Percentiles rank a stretch among this genome's conserved stretches.
These are phyloP conservation scores for Primulina tabacum DNA, from an alignment of 257 asterid genomes.

Conservation along the genomic window DNA sequence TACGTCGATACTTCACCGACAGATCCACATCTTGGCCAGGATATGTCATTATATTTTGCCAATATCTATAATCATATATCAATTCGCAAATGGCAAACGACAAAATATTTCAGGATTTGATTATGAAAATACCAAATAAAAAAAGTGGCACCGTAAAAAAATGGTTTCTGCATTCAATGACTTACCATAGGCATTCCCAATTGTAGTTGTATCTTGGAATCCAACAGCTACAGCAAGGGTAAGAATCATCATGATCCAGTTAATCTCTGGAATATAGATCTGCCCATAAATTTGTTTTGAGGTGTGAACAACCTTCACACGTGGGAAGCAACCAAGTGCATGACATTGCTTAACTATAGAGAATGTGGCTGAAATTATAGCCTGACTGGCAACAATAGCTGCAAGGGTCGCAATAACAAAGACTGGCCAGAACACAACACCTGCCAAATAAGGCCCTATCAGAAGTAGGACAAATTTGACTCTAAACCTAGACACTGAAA, in stretches of 20 bases:
- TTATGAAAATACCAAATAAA: conserved; percentile 1
- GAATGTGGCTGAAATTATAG: conserved; percentile 70
- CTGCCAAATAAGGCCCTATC: conserved; percentile 37
- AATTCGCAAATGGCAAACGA: neutral
- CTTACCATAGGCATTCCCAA: conserved; percentile 86
- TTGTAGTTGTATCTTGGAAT: conserved; percentile 45
- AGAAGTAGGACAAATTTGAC: conserved; percentile 17
- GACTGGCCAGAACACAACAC: conserved; percentile 63
- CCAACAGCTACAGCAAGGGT: conserved; percentile 64
- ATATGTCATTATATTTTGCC: neutral
- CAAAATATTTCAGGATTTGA: neutral
- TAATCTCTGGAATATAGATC: conserved; percentile 70
- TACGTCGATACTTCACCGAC: neutral
- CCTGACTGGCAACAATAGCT: conserved; percentile 70
- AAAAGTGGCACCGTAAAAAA: neutral
- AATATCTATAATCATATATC: too few relatives aligned
- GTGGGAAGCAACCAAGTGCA: conserved; percentile 71
- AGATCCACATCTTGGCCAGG: neutral
- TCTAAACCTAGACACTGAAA: neutral
- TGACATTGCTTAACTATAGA: conserved; percentile 75
- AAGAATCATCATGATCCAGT: conserved; percentile 73
- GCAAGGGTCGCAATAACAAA: conserved; percentile 66
- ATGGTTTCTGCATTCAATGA: neutral
- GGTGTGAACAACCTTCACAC: conserved; percentile 77
- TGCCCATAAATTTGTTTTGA: conserved; percentile 67